Evolutionary conservation across 805 yeast genomes (phyloP), one percentile per base, ranked within the genome.

Genomic region (Lipomyces kockii): DNA sequence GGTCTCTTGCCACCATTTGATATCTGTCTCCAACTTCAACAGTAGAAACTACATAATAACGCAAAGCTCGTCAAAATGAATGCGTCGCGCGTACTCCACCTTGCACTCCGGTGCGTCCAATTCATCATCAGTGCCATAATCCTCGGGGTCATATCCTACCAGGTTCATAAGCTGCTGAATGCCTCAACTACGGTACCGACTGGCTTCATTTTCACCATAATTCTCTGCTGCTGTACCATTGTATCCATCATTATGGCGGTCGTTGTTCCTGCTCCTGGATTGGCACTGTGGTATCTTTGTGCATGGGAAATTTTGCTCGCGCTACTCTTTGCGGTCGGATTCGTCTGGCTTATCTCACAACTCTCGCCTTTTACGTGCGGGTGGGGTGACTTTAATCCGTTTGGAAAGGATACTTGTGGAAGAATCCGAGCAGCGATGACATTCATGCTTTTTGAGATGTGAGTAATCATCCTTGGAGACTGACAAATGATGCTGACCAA

Each of bases 361-460:
- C 27, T 60, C n/a, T 39, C 59, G 35, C 68, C 65, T 2, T 53
- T 64, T 56, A 20, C 46, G 8, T 70, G 73, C 62, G 35, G 59
- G 5, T 69, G 71, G 72, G 27, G 59, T 22, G 37, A 46, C 6
- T 53, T 67, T 35, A 65, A 69, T 58, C 72, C 72, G 12, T 67
- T 68, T 39, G 39, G 54, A 9, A 27, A 46, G 4, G 34, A 56
- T 39, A 12, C n/a, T 5, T 69, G 73, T 54, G 52, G 58, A 12
- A 39, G 72, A 22, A 52, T 70, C 43, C 22, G 71, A n/a, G 70
- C 71, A 2, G 64, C 65, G n/a, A 9, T 68, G 39, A 56, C 59
- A 9, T 68, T 70, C 43, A 46, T 54, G 25, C 43, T 70, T 6
- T 58, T 63, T 32, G 46, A 52, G 20, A 61, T 62, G 72, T 68